Base-by-base conservation (phyloP, 2,329 filamentous ascomycete genomes). In the Endocalyx cinctus region DNA sequence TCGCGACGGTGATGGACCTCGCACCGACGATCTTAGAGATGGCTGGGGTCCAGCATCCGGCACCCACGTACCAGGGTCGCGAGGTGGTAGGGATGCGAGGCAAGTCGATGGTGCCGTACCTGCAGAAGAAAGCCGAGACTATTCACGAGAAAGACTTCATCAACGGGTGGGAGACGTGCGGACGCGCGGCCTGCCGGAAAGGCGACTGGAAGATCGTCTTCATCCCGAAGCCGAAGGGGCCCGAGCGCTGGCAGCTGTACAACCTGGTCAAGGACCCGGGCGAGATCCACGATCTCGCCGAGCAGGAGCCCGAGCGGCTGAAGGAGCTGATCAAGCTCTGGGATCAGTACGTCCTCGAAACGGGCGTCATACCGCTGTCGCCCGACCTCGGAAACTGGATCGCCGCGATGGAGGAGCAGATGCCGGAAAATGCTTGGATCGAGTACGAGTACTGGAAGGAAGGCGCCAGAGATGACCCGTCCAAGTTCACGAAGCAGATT, bases 401-500 rank as follows among this genome's bases (percentile, higher is more conserved):
- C 33, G 72, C 72, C 36, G 75, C 74, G 0, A 77, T 72, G 46
- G 76, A 81, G 54, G 74, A 70, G 38, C 75, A 80, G 62, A 80
- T 80, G 76, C 71, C 70, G 1, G 74, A 81, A 52, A 76, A 79
- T 48, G 73, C 69, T 6, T 79, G 74, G 76, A 79, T 80, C 58
- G 75, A 80, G 57, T 79, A 77, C 51, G 74, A 79, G 54, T 80
- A 79, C 43, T 81, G 75, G 75, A 60, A 63, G 29, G 51, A 61
- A 4, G 58, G 59, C 2, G 60, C 60, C 1, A 47, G 58, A 14
- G 67, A 73, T 28, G 60, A 67, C 13, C 65, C 65, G 5, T 52
- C 59, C 30, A 66, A 60, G 47, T 72, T 70, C 35, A 64, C 54
- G 10, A 55, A 51, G 32, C 31, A 42, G 8, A 47, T 57, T 22